Conservation (phyloP, 441 rosid genomes). For the Gossypium gossypioides region DNA sequence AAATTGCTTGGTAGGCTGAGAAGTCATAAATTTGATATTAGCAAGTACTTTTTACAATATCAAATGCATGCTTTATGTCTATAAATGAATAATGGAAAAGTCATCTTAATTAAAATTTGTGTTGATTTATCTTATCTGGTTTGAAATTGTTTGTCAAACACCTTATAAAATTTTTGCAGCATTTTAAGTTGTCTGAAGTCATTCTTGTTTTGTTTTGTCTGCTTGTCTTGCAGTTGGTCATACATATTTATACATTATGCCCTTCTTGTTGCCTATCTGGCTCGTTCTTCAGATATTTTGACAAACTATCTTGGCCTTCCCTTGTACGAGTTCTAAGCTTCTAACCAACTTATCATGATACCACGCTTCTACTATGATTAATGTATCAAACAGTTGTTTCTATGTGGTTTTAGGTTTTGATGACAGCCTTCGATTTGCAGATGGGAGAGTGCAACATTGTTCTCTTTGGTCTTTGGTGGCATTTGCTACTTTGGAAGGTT, state of each 20-base stretch:
- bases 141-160: neutral
- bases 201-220: neutral
- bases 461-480: conserved; percentile 65
- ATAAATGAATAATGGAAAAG: neutral
- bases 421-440: conserved; percentile 45
- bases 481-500: conserved; percentile 90
- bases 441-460: conserved; percentile 80
- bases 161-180: neutral
- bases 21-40: conserved; percentile 1
- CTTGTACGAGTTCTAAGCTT: conserved; percentile 31
- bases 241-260: conserved; percentile 82
- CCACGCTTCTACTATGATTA: neutral
- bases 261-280: conserved; percentile 82
- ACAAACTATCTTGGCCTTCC: conserved; percentile 69
- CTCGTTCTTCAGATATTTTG: conserved; percentile 87
- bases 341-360: neutral
- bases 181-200: neutral
- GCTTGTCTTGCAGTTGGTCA: conserved; percentile 67
- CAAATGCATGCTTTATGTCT: neutral
- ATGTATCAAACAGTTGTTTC: conserved; percentile 9
- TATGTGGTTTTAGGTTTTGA: conserved; percentile 23
- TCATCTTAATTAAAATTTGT: neutral
- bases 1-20: conserved; percentile 60
- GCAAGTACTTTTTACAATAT: neutral
- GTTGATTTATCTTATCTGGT: neutral